phyloP scores from a whole-genome alignment of 805 yeast genomes.

The Metschnikowia peoriensis region DNA sequence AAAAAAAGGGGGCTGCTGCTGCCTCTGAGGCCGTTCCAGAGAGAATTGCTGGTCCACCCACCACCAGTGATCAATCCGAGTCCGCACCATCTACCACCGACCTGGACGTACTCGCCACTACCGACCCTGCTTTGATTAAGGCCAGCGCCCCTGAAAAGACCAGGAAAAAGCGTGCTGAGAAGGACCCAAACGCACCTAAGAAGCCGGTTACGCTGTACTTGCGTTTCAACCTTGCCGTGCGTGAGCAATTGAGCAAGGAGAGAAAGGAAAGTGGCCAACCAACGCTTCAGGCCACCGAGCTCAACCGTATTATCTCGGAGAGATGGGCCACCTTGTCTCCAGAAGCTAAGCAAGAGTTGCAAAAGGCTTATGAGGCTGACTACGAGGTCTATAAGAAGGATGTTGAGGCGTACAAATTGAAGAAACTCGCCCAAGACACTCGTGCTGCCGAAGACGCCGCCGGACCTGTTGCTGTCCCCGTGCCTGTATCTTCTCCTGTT shows the following conservation, averaged over 20 bases:
- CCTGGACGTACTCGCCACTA: constrained; percentile 5
- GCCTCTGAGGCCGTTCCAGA: background rate
- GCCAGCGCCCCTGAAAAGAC: constrained; percentile 6
- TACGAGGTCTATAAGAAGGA: constrained; percentile 35
- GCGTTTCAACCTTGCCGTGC: constrained; percentile 67
- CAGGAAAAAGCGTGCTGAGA: constrained; percentile 51
- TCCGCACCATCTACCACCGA: background rate
- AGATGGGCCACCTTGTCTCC: constrained; percentile 74
- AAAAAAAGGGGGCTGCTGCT: constrained; percentile 16
- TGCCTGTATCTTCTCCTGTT: background rate
- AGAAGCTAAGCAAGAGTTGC: constrained; percentile 70
- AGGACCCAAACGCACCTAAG: constrained; percentile 93
- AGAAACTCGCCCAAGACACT: constrained; percentile 19
- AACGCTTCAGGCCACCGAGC: constrained; percentile 69
- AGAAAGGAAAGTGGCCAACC: constrained; percentile 56
- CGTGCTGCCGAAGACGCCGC: constrained; percentile 1
- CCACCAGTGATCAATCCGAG: background rate
- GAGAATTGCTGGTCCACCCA: too few relatives aligned
- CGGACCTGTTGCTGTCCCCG: background rate
- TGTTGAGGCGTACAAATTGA: constrained; percentile 35
- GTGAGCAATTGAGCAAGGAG: constrained; percentile 69
- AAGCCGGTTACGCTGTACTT: constrained; percentile 90
- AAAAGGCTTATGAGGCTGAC: constrained; percentile 52
- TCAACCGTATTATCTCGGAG: constrained; percentile 74
- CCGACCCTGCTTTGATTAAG: constrained; percentile 9